A percentile compares a stretch with the other conserved stretches of the same genome.
Evolutionary conservation across 1,284 basidiomycete genomes (phyloP).

Genomic region (Apiotrichum akiyoshidainum): DNA sequence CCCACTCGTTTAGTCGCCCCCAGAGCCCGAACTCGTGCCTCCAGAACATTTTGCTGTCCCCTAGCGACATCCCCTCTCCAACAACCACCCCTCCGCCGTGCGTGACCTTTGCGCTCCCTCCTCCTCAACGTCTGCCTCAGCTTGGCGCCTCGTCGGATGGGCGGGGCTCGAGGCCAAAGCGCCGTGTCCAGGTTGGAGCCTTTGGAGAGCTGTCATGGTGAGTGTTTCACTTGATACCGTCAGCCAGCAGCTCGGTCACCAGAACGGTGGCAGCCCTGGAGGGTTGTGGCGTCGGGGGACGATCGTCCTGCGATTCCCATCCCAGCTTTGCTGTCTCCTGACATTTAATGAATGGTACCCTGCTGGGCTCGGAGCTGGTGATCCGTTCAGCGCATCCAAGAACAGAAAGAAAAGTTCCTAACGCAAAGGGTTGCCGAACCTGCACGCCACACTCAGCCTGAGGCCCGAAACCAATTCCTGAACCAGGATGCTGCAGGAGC

Average conservation of each 20-base stretch:
- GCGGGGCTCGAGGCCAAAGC: neutral
- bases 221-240: neutral
- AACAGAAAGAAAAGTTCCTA: neutral
- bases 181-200: slow-evolving; percentile 1
- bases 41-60: neutral
- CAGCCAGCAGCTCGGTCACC: too few species aligned
- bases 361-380: too few species aligned
- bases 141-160: neutral
- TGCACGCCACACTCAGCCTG: neutral
- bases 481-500: neutral
- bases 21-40: neutral
- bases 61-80: neutral
- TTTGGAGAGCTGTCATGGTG: slow-evolving; percentile 6
- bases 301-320: neutral
- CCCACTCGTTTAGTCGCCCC: neutral
- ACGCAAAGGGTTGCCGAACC: neutral
- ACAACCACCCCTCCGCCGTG: neutral
- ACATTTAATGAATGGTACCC: too few species aligned
- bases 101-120: neutral
- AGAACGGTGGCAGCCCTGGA: too few species aligned
- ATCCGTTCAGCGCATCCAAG: neutral
- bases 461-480: neutral
- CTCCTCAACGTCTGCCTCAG: neutral
- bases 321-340: neutral
- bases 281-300: neutral